Conservation (phyloP, 2,329 filamentous ascomycete genomes). For the Graphilbum sp. region DNA sequence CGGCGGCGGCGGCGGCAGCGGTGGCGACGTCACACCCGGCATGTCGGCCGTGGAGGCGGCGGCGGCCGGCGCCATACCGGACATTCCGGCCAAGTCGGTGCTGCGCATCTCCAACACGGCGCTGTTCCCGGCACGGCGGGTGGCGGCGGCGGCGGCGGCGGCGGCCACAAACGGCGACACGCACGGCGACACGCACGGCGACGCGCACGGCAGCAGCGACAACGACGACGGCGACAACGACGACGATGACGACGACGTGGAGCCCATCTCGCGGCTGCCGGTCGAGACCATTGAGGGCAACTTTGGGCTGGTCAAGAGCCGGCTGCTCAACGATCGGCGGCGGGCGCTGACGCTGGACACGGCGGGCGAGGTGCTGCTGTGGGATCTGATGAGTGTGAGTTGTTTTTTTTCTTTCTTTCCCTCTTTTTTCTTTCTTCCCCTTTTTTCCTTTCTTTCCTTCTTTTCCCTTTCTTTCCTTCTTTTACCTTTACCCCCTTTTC, state of each 20-base stretch:
- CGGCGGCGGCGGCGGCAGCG: neutral
- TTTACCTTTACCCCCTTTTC: neutral
- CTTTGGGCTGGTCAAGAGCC: constrained; percentile 86
- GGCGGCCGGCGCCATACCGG: constrained; percentile 22
- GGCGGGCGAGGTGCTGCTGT: constrained; percentile 83
- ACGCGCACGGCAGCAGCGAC: too few relatives aligned
- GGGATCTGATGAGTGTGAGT: constrained; percentile 74
- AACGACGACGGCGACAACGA: too few relatives aligned
- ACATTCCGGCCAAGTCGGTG: constrained; percentile 63
- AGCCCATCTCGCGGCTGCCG: constrained; percentile 52
- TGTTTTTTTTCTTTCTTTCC: neutral
- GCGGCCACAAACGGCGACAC: too few relatives aligned
- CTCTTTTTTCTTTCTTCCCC: neutral
- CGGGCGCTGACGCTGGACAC: constrained; percentile 86
- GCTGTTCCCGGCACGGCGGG: constrained; percentile 40
- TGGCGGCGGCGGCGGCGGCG: too few relatives aligned
- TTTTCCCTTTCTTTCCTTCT: too few relatives aligned
- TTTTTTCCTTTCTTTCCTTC: too few relatives aligned
- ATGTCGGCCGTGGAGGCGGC: constrained; percentile 12
- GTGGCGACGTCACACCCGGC: constrained; percentile 10
- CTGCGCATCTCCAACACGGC: constrained; percentile 75
- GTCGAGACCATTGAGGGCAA: constrained; percentile 85
- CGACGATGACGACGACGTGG: constrained; percentile 33
- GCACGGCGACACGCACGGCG: constrained; percentile 27
- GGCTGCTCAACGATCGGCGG: constrained; percentile 77